Base-by-base conservation (phyloP, 108 stramenopile genomes). In the Bacterosira constricta region DNA sequence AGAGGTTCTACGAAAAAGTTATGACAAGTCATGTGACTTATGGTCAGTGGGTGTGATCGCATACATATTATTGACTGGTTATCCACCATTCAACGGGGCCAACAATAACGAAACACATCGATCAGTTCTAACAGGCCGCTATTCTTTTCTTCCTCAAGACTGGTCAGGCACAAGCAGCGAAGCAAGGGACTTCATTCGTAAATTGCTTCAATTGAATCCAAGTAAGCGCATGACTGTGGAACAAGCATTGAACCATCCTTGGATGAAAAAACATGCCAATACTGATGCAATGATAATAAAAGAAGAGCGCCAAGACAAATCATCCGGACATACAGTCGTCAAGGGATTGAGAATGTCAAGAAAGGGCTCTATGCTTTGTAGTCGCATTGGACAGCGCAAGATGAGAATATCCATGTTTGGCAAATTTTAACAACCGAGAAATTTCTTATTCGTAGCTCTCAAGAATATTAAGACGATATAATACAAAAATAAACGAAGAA, bases 1-100 rank as follows among this genome's bases (percentile, higher is more conserved):
- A n/a, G 73, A 80, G 77, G 88, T 90, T 7, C 52, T 92, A 29
- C 63, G 67, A 39, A 75, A 71, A 26, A 74, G 71, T 3, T 85
- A 85, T 76, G 66, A 66, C 27, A 60, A 69, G 18, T 39, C 70
- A 9, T 88, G 87, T 59, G 92, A 93, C 60, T 58, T 93, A 45
- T 93, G 92, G 92, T 82, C 80, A 5, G 62, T 91, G 18, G 92
- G 92, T 30, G 90, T 93, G 13, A 82, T 93, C 31, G 50, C 86
- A 3, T 93, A 91, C 73, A 91, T 91, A 75, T 62, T 93, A 39
- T 66, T 92, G 23, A 85, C 80, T 53, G 91, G 91, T 2, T 85
- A 90, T 36, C 88, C 92, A n/a, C 92, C 92, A 17, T 93, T 93
- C 75, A 86, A 85, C 20, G 92, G 92, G 2, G 58, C 53, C 25